Base-by-base conservation (phyloP, 1,284 basidiomycete species). In the Pseudozyma sp. region DNA sequence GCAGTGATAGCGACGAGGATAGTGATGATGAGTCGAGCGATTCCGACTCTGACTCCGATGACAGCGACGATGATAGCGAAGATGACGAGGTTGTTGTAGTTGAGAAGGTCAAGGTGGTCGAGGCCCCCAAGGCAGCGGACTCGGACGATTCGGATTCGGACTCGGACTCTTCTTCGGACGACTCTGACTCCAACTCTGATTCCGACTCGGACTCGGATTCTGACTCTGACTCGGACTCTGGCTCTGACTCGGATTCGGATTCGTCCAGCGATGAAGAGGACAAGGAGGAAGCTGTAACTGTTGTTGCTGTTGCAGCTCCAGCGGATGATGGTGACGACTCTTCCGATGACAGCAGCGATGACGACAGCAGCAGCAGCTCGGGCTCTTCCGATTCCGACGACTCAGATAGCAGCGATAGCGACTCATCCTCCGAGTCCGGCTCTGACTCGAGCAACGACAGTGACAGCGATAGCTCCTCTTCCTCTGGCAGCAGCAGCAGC, bases 11-110 rank as follows among this genome's bases (percentile, higher is more conserved):
- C 12, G 52, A 54, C 25, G 52, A 54, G 25, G 59, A 61, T 34
- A 57, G 47, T 13, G 57, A 59, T 49, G 69, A 52, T 3, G 58
- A 65, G 38, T 55, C 55, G 14, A 71, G 69, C 44, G 59, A 65
- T 25, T 50, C 45, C 31, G 60, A 59, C 7, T 51, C 47, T 21
- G 56, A 56, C 34, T 59, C 56, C 43, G 60, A 56, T 31, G 52
- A 56, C 34, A 59, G 57, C 18, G 60, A 62, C 34, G 55, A 51
- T 31, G 59, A 62, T 18, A 47, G 44, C 18, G 66, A 64, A 7
- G 36, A 38, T 34, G 58, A 59, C 5, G 67, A 55, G 5, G 58
- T 56, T 13, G 64, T 59, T 14, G 55, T 55, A 13, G 57, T 68
- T 7, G 56, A 59, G 21, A 60, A 62, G 42, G 16, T 65, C 25